Percentiles rank a stretch among this genome's conserved stretches.
These are phyloP conservation scores for Salix exigua DNA, from an alignment of 345 rosid species.

Conservation along the genomic window DNA sequence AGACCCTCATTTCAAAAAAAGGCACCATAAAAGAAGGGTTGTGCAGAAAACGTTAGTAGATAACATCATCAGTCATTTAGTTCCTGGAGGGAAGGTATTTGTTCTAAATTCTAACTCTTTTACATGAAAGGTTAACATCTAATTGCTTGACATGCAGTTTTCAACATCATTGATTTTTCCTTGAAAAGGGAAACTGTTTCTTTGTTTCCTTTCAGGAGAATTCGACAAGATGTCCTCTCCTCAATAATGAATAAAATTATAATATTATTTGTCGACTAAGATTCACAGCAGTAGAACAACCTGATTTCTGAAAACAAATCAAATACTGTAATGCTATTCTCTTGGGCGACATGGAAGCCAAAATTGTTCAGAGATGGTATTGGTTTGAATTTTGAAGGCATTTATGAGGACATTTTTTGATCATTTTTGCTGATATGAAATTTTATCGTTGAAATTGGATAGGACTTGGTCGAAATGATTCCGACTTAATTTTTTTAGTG, in stretches of 20 bases:
- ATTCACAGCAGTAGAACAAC: too few relatives aligned
- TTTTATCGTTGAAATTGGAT: not conserved
- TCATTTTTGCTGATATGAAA: not conserved
- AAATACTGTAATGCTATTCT: not conserved
- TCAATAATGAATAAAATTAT: too few relatives aligned
- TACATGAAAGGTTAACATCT: not conserved
- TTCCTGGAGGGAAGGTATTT: constrained; percentile 74
- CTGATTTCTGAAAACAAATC: too few relatives aligned
- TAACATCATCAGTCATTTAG: constrained; percentile 49
- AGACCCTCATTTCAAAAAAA: constrained; percentile 95
- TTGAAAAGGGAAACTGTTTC: not conserved
- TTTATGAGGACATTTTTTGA: not conserved
- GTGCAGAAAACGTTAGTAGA: constrained; percentile 72
- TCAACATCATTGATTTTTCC: not conserved
- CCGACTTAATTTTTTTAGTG: not conserved
- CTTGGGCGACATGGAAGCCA: not conserved
- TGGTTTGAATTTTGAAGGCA: not conserved
- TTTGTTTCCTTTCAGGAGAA: not conserved
- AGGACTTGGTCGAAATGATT: not conserved
- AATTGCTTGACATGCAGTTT: not conserved
- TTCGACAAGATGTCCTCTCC: too few relatives aligned
- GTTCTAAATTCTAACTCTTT: not conserved
- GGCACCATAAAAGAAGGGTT: constrained; percentile 89
- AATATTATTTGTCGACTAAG: too few relatives aligned
- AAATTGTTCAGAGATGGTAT: not conserved